phyloP scores from a whole-genome alignment of 2,329 filamentous ascomycete genomes.

The Cladorrhinum sp. region DNA sequence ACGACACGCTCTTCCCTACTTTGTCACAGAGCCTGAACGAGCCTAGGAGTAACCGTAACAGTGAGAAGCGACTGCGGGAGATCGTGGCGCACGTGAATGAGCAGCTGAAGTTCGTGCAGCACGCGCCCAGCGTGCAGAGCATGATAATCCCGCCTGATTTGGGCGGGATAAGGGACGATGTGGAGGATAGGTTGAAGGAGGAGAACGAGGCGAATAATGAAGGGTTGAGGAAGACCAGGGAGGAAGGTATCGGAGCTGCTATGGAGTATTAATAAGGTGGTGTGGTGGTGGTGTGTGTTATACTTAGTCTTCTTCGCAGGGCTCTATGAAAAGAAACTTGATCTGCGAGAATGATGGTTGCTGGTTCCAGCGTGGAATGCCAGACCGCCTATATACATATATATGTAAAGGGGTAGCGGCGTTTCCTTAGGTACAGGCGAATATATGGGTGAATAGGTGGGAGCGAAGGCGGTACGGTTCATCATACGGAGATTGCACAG shows the following conservation, averaged over 20 bases:
- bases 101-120: constrained; percentile 80
- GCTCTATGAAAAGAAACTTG: too few species aligned
- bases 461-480: too few species aligned
- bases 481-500: too few species aligned
- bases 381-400: too few species aligned
- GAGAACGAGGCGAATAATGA: constrained; percentile 59
- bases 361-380: too few species aligned
- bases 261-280: constrained; percentile 50
- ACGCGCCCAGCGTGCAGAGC: constrained; percentile 84
- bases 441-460: too few species aligned
- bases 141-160: constrained; percentile 76
- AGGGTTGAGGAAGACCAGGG: constrained; percentile 47
- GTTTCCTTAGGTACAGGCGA: too few species aligned
- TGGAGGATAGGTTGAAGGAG: constrained; percentile 65
- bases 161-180: constrained; percentile 62
- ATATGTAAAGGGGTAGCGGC: too few species aligned
- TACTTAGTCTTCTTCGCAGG: too few species aligned
- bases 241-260: constrained; percentile 55
- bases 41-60: constrained; percentile 72
- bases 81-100: constrained; percentile 77
- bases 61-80: constrained; percentile 69
- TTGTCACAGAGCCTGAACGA: constrained; percentile 70
- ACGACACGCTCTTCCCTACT: constrained; percentile 83
- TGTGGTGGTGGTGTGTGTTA: too few species aligned
- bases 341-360: too few species aligned